Evolutionary conservation across 1,139 yeast species (phyloP).

Genomic region (Kodamaea ohmeri): DNA sequence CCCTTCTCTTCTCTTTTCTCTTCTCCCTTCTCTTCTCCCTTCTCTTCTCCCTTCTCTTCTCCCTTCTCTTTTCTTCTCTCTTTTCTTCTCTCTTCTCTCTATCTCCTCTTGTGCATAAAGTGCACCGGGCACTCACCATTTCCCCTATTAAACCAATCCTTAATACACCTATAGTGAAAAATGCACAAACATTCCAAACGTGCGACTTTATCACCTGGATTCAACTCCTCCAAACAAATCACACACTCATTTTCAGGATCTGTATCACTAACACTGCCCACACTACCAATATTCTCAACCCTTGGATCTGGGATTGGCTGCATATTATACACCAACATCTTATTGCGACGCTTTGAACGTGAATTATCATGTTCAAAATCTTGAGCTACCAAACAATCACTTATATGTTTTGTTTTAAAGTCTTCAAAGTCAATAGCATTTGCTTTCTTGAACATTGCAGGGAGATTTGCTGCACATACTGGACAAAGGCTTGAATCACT

Average conservation of each 20-base stretch:
- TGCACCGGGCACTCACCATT: slow-evolving; percentile 87
- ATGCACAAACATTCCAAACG: slow-evolving; percentile 92
- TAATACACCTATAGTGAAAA: slow-evolving; percentile 86
- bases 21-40: not conserved
- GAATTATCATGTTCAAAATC: slow-evolving; percentile 63
- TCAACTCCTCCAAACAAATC: slow-evolving; percentile 85
- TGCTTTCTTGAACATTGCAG: slow-evolving; percentile 38
- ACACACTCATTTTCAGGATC: slow-evolving; percentile 71
- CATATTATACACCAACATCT: slow-evolving; percentile 82
- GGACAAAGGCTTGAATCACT: slow-evolving; percentile 44
- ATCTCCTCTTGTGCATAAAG: slow-evolving; percentile 32
- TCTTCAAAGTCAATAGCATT: slow-evolving; percentile 37
- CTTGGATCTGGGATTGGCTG: slow-evolving; percentile 52
- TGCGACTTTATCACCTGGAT: slow-evolving; percentile 83
- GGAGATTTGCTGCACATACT: slow-evolving; percentile 51
- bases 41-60: not conserved
- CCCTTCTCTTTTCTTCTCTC: not conserved
- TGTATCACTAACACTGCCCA: slow-evolving; percentile 21
- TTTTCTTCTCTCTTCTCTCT: not conserved
- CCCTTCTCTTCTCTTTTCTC: too few species aligned
- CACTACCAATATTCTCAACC: slow-evolving; percentile 32
- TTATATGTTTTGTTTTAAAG: slow-evolving; percentile 66
- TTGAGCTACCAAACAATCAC: slow-evolving; percentile 60
- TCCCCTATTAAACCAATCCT: slow-evolving; percentile 89
- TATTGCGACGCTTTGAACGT: slow-evolving; percentile 45